phyloP scores from a whole-genome alignment of 164 flowering plant species.

The Brasenia schreberi region DNA sequence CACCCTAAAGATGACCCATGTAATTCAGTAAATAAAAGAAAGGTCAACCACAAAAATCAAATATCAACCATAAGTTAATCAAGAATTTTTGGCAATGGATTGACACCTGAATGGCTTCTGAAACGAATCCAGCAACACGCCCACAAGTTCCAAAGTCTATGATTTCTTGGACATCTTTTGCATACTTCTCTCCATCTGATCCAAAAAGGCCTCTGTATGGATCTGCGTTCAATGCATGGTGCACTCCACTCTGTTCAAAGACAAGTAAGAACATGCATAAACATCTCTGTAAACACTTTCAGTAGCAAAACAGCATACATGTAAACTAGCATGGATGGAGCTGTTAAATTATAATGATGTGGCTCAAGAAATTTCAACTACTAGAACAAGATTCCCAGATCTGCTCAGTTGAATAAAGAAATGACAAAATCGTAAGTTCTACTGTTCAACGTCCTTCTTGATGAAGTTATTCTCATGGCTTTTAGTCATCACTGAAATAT shows the following conservation, averaged over 20 bases:
- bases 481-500: too few relatives aligned
- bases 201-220: conserved; percentile 86
- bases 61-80: not conserved
- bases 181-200: conserved; percentile 76
- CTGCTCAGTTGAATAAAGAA: too few relatives aligned
- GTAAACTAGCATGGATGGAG: too few relatives aligned
- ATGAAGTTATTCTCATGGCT: too few relatives aligned
- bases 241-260: conserved; percentile 59
- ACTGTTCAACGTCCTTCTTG: too few relatives aligned
- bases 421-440: too few relatives aligned
- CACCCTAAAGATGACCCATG: conserved; percentile 49
- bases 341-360: too few relatives aligned
- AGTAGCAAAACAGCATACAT: too few relatives aligned
- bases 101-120: conserved; percentile 83
- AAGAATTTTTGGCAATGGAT: not conserved
- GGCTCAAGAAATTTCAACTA: too few relatives aligned
- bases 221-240: conserved; percentile 89
- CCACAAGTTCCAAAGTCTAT: conserved; percentile 81
- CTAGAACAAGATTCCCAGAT: too few relatives aligned
- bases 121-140: conserved; percentile 64
- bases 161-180: conserved; percentile 73
- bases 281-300: not conserved
- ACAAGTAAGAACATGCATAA: not conserved
- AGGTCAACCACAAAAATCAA: too few relatives aligned
- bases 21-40: not conserved